Evolutionary conservation across 2,329 filamentous ascomycete species (phyloP), one percentile per base, ranked within the genome.

Genomic region (Albophoma yamanashiensis): DNA sequence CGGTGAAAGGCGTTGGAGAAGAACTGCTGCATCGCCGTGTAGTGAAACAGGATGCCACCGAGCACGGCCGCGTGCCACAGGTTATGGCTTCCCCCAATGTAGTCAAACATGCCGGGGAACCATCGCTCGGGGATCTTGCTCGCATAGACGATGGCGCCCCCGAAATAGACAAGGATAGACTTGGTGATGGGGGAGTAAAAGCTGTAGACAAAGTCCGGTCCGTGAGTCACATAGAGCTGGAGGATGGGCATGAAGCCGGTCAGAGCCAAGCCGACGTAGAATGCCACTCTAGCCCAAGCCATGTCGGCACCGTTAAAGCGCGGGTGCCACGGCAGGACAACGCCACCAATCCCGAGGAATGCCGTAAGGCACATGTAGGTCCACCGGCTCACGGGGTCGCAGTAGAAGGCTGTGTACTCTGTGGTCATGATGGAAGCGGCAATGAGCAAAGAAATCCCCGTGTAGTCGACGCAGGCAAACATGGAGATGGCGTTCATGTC

Each of bases 401-500:
- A 97, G 78, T 99, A 99, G 75, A 99, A 99, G 31, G 93, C 94
- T 0, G 94, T 97, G 77, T 97, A 99, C 73, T 99, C 94, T 42
- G 92, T 96, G 2, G 94, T 97, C 83, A 97, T 91, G 76, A 99
- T 99, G 60, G 91, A 96, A 12, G 94, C 92, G 2, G 94, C 91
- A 58, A 99, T 94, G 34, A 99, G 83, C 57, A 99, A 80, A 1
- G 92, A 96, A 66, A 99, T 99, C 59, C 94, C 94, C 0, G 94
- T 97, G 76, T 99, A 99, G 74, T 99, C 94, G 61, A 99, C 92
- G 73, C 94, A 99, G 22, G 94, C 94, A 69, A 99, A 97, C 63
- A 92, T 89, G 71, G 96, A 94, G 76, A 99, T 89, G 50, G 96
- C 84, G 25, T 86, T 85, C 68, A 96, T 87, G 66, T 96, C 90